phyloP scores from a whole-genome alignment of 202 grass and related monocot genomes.

The Brachypodium distachyon region DNA sequence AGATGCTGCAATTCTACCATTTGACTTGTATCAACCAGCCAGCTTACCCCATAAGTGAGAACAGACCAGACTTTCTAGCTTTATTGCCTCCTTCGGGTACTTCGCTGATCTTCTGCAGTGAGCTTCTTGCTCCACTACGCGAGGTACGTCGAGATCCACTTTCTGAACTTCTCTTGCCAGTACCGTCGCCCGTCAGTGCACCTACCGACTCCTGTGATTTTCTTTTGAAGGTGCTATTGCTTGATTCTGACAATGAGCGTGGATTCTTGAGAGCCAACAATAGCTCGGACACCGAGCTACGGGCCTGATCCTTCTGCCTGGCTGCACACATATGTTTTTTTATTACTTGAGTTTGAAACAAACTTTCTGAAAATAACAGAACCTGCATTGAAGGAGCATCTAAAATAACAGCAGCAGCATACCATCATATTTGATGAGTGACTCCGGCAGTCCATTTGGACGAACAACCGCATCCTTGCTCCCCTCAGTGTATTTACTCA shows the following conservation, averaged over 20 bases:
- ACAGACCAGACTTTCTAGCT: conserved; percentile 56
- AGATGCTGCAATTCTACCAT: not conserved
- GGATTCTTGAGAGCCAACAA: conserved; percentile 72
- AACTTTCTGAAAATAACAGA: not conserved
- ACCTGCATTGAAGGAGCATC: no score
- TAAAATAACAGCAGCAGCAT: not conserved
- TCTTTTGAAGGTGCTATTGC: conserved; percentile 40
- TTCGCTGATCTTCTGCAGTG: conserved; percentile 80
- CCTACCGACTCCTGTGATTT: conserved; percentile 52
- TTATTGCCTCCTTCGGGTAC: conserved; percentile 53
- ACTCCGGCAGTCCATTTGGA: conserved; percentile 84
- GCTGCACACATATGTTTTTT: conserved; percentile 19
- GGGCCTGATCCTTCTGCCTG: conserved; percentile 78
- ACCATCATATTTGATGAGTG: conserved; percentile 89
- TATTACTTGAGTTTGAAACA: not conserved
- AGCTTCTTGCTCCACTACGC: conserved; percentile 38
- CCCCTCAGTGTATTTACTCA: conserved; percentile 90
- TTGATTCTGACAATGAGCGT: conserved; percentile 49
- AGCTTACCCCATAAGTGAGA: conserved; percentile 75
- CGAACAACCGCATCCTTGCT: conserved; percentile 58
- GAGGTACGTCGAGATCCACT: conserved; percentile 39
- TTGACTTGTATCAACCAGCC: not conserved
- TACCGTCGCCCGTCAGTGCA: not conserved
- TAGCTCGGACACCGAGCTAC: conserved; percentile 81
- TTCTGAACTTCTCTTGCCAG: conserved; percentile 56